A percentile compares a stretch with the other conserved stretches of the same genome.
Evolutionary conservation across 1,139 yeast genomes (phyloP).

Genomic region (Candida sanyaensis): DNA sequence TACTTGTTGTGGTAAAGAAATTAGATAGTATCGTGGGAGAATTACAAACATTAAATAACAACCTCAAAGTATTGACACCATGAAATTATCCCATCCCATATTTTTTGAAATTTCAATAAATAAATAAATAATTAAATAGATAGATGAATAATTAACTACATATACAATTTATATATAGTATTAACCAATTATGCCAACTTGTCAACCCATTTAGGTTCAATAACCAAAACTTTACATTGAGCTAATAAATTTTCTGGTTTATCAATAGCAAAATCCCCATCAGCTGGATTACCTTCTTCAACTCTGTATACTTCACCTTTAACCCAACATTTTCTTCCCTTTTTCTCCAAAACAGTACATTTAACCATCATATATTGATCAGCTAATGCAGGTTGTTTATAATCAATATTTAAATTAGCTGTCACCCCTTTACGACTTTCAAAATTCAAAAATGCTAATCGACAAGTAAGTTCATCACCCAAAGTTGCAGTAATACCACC

Average conservation of each 20-base stretch:
- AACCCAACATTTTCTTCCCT: constrained; percentile 47
- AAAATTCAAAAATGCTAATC: constrained; percentile 52
- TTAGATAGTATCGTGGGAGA: constrained; percentile 13
- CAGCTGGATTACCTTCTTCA: constrained; percentile 16
- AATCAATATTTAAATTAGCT: constrained; percentile 47
- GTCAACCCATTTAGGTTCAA: constrained; percentile 51
- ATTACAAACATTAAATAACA: constrained; percentile 12
- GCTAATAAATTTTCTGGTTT: constrained; percentile 29
- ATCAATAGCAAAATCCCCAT: constrained; percentile 21
- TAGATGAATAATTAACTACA: constrained; percentile 10
- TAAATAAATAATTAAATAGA: constrained; percentile 5
- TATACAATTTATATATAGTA: background rate
- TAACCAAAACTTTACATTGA: constrained; percentile 44
- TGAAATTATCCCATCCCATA: background rate
- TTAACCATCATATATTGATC: constrained; percentile 36
- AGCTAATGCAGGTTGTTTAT: constrained; percentile 39
- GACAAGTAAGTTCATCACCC: constrained; percentile 54
- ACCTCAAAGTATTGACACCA: constrained; percentile 7
- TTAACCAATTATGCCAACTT: constrained; percentile 21
- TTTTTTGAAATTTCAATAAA: background rate
- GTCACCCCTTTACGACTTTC: constrained; percentile 46
- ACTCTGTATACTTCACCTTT: constrained; percentile 36
- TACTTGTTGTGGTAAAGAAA: constrained; percentile 13
- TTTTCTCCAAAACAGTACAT: constrained; percentile 33
- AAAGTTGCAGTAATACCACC: constrained; percentile 58